A percentile compares a stretch with the other conserved stretches of the same genome.
phyloP scores from a whole-genome alignment of 805 yeast species.

The Cyberlindnera petersonii region DNA sequence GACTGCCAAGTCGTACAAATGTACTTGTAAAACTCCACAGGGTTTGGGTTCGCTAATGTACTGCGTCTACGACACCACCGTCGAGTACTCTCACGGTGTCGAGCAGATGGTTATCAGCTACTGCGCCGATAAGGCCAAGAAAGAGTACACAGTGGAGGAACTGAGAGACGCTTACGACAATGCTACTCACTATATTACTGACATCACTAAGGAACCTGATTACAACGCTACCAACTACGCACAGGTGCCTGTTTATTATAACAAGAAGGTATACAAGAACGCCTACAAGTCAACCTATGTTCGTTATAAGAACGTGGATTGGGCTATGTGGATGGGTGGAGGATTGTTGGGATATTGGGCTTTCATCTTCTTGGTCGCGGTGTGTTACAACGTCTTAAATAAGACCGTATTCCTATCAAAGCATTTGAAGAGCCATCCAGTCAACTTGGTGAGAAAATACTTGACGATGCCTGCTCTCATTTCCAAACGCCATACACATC shows the following conservation, averaged over 20 bases:
- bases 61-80: conserved; percentile 26
- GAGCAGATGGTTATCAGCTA: conserved; percentile 26
- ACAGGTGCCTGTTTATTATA: conserved; percentile 35
- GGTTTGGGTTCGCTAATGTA: conserved; percentile 30
- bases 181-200: conserved; percentile 41
- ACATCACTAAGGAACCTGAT: conserved; percentile 30
- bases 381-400: conserved; percentile 27
- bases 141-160: conserved; percentile 31
- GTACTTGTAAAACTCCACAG: conserved; percentile 27
- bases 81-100: conserved; percentile 10
- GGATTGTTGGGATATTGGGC: conserved; percentile 49
- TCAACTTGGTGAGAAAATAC: conserved; percentile 17
- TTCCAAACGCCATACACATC: conserved; percentile 21
- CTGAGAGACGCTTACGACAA: conserved; percentile 38
- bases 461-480: conserved; percentile 17
- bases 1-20: conserved; percentile 19
- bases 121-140: conserved; percentile 23
- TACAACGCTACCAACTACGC: conserved; percentile 34
- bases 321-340: conserved; percentile 44
- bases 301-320: conserved; percentile 35
- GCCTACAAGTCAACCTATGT: conserved; percentile 25
- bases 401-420: conserved; percentile 17
- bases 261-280: conserved; percentile 25
- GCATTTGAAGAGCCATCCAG: conserved; percentile 14
- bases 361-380: conserved; percentile 38